Conservation (phyloP, 768 basidiomycete genomes). For the Lanmaoa pseudosensibilis region DNA sequence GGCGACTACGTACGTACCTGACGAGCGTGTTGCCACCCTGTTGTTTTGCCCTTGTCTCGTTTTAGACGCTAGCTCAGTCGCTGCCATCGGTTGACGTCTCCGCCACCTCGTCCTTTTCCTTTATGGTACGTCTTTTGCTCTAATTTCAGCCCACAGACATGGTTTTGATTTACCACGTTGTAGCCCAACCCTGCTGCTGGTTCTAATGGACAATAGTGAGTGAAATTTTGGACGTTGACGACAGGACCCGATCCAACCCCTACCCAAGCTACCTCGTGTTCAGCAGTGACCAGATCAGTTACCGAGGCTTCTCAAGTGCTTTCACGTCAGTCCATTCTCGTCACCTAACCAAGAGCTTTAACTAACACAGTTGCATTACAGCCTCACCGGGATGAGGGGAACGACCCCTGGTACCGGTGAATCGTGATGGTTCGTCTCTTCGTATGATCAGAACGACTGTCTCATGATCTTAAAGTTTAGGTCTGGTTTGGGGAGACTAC, state of each 20-base stretch:
- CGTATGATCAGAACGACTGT: no score
- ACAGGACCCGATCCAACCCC: conserved; percentile 2
- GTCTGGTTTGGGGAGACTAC: no score
- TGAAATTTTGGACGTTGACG: not conserved
- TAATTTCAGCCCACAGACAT: not conserved
- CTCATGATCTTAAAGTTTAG: no score
- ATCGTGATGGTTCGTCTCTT: conserved; percentile 20
- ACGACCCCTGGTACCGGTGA: conserved; percentile 20
- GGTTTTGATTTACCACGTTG: not conserved
- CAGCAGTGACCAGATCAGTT: conserved; percentile 33
- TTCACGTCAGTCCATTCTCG: conserved; percentile 47
- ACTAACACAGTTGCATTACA: conserved; percentile 28
- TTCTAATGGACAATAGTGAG: conserved; percentile 58
- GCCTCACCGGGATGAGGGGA: conserved; percentile 60
- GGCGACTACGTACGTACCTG: conserved; percentile 47
- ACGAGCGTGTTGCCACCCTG: not conserved
- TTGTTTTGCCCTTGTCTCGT: not conserved
- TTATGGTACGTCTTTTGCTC: conserved; percentile 47
- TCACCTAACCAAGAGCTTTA: not conserved
- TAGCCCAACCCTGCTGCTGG: conserved; percentile 60
- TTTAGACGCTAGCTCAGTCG: conserved; percentile 57
- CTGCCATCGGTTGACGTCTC: conserved; percentile 58
- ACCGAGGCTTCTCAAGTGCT: conserved; percentile 49
- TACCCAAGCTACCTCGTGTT: conserved; percentile 60
- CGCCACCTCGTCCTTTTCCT: conserved; percentile 44